A percentile compares a stretch with the other conserved stretches of the same genome.
Evolutionary conservation across 805 yeast species (phyloP).

Genomic region (Metschnikowia rubicola): DNA sequence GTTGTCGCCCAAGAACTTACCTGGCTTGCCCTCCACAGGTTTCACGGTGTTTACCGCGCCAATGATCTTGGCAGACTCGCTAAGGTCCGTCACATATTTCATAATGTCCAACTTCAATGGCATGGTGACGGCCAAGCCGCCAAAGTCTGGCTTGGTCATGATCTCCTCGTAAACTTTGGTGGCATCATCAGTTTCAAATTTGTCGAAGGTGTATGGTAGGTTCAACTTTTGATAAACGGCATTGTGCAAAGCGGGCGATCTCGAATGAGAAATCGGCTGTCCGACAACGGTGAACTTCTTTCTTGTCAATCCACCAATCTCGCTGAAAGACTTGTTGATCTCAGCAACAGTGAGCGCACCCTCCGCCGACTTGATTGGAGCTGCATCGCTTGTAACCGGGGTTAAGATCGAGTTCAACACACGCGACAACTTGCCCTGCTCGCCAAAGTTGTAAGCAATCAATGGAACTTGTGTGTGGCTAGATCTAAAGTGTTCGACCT

Average conservation of each 20-base stretch:
- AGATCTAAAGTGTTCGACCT: constrained; percentile 65
- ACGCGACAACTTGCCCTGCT: constrained; percentile 71
- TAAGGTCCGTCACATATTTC: constrained; percentile 57
- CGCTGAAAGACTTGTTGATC: constrained; percentile 53
- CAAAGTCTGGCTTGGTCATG: constrained; percentile 53
- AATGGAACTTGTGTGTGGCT: constrained; percentile 57
- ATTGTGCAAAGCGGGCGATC: constrained; percentile 85
- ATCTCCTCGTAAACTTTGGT: constrained; percentile 51
- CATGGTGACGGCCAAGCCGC: constrained; percentile 95
- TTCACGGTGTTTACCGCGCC: constrained; percentile 93
- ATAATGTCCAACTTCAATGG: constrained; percentile 85
- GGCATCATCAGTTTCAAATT: constrained; percentile 67
- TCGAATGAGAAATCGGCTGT: constrained; percentile 77
- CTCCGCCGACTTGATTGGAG: constrained; percentile 73
- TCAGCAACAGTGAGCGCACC: constrained; percentile 70
- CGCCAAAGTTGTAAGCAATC: constrained; percentile 82
- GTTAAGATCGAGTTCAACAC: constrained; percentile 73
- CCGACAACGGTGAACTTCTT: constrained; percentile 76
- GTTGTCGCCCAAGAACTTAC: constrained; percentile 70
- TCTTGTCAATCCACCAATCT: constrained; percentile 59
- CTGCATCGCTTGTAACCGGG: constrained; percentile 72
- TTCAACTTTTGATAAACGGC: constrained; percentile 73
- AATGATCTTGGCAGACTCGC: constrained; percentile 74
- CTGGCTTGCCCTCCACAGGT: constrained; percentile 38
- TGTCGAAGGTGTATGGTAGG: constrained; percentile 67